phyloP scores from a whole-genome alignment of 2,329 filamentous ascomycete genomes.

The Paraphaeosphaeria sporulosa region DNA sequence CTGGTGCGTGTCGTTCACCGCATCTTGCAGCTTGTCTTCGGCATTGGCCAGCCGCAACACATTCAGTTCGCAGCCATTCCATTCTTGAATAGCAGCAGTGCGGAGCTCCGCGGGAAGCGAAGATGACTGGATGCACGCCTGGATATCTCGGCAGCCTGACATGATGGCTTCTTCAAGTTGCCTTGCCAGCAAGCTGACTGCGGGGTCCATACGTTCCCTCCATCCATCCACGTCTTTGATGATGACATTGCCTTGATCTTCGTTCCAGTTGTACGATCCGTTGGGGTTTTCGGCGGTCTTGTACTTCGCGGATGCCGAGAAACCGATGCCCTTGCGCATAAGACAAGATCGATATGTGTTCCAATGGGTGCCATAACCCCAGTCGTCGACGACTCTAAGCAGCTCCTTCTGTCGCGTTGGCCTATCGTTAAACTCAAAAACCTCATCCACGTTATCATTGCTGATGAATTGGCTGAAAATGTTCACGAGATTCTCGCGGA shows the following conservation, averaged over 20 bases:
- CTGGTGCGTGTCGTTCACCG: slow-evolving; percentile 3
- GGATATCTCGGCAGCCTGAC: background rate
- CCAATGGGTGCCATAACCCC: slow-evolving; percentile 6
- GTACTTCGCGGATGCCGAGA: background rate
- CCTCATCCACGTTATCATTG: background rate
- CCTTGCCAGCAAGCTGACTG: background rate
- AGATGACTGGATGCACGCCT: slow-evolving; percentile 4
- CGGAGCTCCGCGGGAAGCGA: slow-evolving; percentile 3
- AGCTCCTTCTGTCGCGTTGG: background rate
- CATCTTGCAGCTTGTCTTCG: background rate
- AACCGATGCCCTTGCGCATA: slow-evolving; percentile 14
- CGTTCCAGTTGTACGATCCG: slow-evolving; percentile 17
- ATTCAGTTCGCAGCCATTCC: slow-evolving; percentile 7
- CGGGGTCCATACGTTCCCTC: background rate
- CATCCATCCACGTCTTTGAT: background rate
- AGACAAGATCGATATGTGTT: slow-evolving; percentile 19
- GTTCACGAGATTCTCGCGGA: background rate
- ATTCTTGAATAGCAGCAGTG: slow-evolving; percentile 15
- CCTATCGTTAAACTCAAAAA: background rate
- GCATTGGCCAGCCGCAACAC: background rate
- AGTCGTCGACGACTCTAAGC: background rate
- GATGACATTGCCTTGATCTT: slow-evolving; percentile 10
- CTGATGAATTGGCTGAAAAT: background rate
- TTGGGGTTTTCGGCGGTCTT: background rate
- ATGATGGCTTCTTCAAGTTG: background rate